Evolutionary conservation across 805 yeast genomes (phyloP), one percentile per base, ranked within the genome.

Genomic region (Suhomyces canberraensis): DNA sequence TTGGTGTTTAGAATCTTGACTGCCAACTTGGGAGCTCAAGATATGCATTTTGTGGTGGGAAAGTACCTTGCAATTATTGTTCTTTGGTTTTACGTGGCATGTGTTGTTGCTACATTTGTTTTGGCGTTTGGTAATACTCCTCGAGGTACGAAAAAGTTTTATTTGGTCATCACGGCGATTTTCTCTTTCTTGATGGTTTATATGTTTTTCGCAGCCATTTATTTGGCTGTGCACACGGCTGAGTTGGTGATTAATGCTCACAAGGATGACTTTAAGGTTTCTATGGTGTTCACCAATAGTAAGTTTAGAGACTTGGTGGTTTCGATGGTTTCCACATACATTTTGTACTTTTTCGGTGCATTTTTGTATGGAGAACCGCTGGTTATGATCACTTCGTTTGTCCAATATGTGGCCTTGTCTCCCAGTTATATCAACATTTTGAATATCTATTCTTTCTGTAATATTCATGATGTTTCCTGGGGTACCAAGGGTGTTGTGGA

Each of bases 381-480:
- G 76, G 95, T 90, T 54, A 84, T 91, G 91, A 58, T 88, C 45
- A 89, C 97, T 0, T 81, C 93, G 33, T 85, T 89, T 58, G 49
- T 77, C 17, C 98, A 91, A 61, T 91, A 91, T 56, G 59, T 91
- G 41, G 61, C 91, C 43, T 61, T 91, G 39, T 80, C 90, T 45
- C 98, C 98, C 0, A 78, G 95, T 0, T 93, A 90, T 59, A 81
- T 89, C 61, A 90, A 91, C 53, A 91, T 90, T 36, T 69, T 91
- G 55, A 89, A 88, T 60, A 91, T 91, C 43, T 91, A 91, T 62
- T 95, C 98, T 2, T 90, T 91, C 59, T 90, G 97, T 69, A 91
- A 91, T 61, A 83, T 91, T 42, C 96, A 91, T 60, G 98, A 91
- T 67, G 81, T 91, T 32, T 85, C 96, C 5, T 91, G 98, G 98